phyloP scores from a whole-genome alignment of 176 grass and related monocot species.

The Rhynchospora breviuscula region DNA sequence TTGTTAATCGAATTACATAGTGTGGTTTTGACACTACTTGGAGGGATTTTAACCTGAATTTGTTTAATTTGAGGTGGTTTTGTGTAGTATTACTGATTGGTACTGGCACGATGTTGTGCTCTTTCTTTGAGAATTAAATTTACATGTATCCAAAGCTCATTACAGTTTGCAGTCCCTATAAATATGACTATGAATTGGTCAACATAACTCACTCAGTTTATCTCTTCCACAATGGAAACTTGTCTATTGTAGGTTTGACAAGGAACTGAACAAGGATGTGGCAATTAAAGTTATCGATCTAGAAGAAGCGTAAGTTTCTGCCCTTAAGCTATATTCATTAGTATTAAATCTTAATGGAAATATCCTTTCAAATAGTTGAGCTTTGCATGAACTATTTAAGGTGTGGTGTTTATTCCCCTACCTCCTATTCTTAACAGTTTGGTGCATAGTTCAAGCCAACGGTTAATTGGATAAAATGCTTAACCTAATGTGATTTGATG shows the following conservation, averaged over 20 bases:
- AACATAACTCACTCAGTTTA: too few relatives aligned
- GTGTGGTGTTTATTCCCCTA: not conserved
- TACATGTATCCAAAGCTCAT: not conserved
- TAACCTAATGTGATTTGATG: conserved; percentile 13
- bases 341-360: not conserved
- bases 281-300: conserved; percentile 99
- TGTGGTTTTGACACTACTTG: conserved; percentile 7
- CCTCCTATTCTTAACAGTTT: not conserved
- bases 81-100: conserved; percentile 10
- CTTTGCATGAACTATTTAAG: not conserved
- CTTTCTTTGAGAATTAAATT: not conserved
- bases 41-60: not conserved
- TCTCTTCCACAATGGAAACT: too few relatives aligned
- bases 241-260: conserved; percentile 64
- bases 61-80: conserved; percentile 20
- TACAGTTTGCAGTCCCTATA: too few relatives aligned
- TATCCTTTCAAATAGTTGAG: not conserved
- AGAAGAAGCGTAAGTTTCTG: conserved; percentile 84
- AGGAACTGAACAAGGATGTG: conserved; percentile 79
- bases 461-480: not conserved
- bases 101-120: not conserved
- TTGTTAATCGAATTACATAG: conserved; percentile 9
- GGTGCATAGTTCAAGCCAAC: conserved; percentile 4
- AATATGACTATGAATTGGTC: not conserved
- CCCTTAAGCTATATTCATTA: not conserved